Evolutionary conservation across 331 rosid genomes (phyloP), one percentile per base, ranked within the genome.

Genomic region (Dryas integrifolia): DNA sequence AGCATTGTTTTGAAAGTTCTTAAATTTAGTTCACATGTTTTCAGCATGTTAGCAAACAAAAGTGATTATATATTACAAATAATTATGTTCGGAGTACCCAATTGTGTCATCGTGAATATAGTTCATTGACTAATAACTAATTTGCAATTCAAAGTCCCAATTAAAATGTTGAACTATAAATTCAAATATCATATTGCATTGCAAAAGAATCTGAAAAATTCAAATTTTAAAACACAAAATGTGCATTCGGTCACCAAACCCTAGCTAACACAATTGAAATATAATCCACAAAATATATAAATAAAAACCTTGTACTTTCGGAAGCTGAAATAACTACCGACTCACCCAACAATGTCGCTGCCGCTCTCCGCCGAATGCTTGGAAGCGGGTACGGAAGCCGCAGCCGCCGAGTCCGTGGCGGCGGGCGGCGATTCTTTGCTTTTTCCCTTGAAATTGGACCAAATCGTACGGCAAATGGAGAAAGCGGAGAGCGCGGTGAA

Each of bases 401-500:
- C 56, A 60, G 69, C 77, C 24, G 74, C 80, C 46, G 90, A 66
- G 7, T 69, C 74, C 47, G 77, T 41, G 14, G 70, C 35, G 9
- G 79, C 57, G 1, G 83, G 73, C 63, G 84, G 74, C 59, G 80
- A 75, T 1, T 16, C 77, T 61, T 89, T 86, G 38, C 78, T 72
- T 74, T 66, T 88, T 57, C 74, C 83, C 60, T 76, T 80, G 69
- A 88, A 87, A 85, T 84, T 86, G 45, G 72, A 76, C 99, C 98
- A 95, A 62, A 88, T 78, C 72, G 88, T 77, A 14, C 96, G 92
- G 74, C 89, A 84, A 58, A 95, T 77, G 24, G 98, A 95, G 82
- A 95, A 90, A 48, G 92, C 93, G 11, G 99, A 95, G 78, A 95
- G 83, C 0, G 99, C 99, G 58, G 98, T 88, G 80, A 95, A 85